Base-by-base conservation (phyloP, 768 basidiomycete genomes). In the Boletus tomentosulus region DNA sequence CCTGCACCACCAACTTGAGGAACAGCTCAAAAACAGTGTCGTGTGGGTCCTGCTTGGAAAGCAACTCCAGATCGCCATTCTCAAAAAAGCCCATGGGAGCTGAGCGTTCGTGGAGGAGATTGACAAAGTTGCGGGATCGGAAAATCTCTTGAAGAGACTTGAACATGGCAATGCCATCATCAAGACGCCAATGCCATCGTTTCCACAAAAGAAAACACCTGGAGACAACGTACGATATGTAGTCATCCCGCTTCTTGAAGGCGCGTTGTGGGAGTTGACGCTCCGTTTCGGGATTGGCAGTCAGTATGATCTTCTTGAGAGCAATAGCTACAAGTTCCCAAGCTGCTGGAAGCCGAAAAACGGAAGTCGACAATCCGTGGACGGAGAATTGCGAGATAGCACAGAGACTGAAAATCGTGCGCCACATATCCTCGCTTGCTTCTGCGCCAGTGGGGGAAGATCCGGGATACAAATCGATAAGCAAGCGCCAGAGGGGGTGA, bases 11-110 rank as follows among this genome's bases (percentile, higher is more conserved):
- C 51, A 97, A 76, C 66, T 93, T 92, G 43, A 96, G 74, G 64
- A 93, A 89, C 6, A 89, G 65, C n/a, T 81, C 77, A 63, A 87
- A 94, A 1, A 88, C 81, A 2, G 87, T 83, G 61, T 96, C 94
- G 16, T 68, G 67, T 16, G 71, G 67, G 27, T 83, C 77, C 47
- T 76, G 74, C 19, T 74, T 68, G 16, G 73, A 73, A 6, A 91
- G 76, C 11, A 84, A 69, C 3, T 71, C 68, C 63, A 83, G 73
- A 59, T 89, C 76, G 43, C 75, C 73, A 6, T 79, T 59, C 44
- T 78, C 73, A 59, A 91, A 75, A 70, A 92, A 97, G 19, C 71
- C 70, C 19, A 93, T 89, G 61, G 86, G 91, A 56, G 87, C 86
- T 35, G 78, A 61, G 43, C 64, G 60, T 69, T 88, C 80, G 53